Evolutionary conservation across 2,329 filamentous ascomycete genomes (phyloP), one percentile per base, ranked within the genome.

Genomic region (Colletotrichum tabaci): DNA sequence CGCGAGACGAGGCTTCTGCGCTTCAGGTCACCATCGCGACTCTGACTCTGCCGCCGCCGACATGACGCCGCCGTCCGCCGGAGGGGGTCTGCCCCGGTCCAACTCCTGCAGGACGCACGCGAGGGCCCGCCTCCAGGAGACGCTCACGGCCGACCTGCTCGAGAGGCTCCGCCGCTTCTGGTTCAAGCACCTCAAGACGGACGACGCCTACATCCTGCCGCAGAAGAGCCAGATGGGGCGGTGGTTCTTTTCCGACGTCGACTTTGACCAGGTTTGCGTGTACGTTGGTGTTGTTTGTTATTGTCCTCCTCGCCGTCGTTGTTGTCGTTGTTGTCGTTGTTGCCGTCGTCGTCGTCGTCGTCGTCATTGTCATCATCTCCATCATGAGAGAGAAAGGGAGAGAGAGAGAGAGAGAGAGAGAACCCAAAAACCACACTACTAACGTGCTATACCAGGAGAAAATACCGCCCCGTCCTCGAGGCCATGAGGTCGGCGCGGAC

Each of bases 221-320:
- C 74, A 73, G 7, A 53, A 57, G 4, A 75, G 76, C 2, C 73
- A 80, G 16, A 72, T 75, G 21, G 76, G 74, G 62, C 78, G 77
- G 3, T 84, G 82, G 82, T 84, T 80, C 76, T 73, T 74, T 47
- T 77, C 80, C 4, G 77, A 79, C 18, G 74, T 77, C 23, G 79
- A 79, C 26, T 77, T 84, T 3, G 82, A 84, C 66, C 67, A 74
- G 9, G n/a, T 74, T 26, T 84, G 82, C 77, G 72, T 78, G 81
- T 81, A 75, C 74, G 81, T 76, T 15, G 5, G 5, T 9, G 26
- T 26, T 26, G 26, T 26, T 30, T 30, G 7, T 30, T 8, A 30
- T 8, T 30, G 30, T 30, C 7, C 30, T 30, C 30, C 30, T 30
- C 5, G 30, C 1, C 7, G 30, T 1, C 7, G 30, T 30, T 30